These are phyloP conservation scores for Microsporum ferrugineum DNA, from an alignment of 2,329 filamentous ascomycete genomes.

Conservation along the genomic window DNA sequence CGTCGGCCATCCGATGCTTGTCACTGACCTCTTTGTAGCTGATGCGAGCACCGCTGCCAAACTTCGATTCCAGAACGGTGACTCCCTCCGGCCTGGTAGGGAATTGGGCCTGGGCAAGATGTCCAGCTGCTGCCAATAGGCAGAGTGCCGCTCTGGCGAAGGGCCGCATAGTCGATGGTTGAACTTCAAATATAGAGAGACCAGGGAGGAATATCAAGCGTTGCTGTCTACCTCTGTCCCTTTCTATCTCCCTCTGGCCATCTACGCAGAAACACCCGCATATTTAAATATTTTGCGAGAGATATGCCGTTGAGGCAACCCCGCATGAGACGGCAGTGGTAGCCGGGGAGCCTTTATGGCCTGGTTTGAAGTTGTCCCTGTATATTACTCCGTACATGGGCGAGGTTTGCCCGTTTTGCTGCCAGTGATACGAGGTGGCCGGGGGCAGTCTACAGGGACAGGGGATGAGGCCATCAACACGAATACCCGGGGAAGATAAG, in stretches of 20 bases:
- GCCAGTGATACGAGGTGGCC: background rate
- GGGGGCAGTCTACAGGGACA: background rate
- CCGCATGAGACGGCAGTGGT: background rate
- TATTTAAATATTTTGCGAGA: background rate
- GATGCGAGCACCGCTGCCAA: conserved; percentile 29
- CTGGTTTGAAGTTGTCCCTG: background rate
- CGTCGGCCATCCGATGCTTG: background rate
- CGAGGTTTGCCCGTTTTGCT: background rate
- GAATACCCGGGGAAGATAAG: background rate
- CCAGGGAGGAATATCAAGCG: background rate
- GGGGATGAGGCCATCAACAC: background rate
- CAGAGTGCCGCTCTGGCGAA: background rate
- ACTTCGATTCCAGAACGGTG: conserved; percentile 31
- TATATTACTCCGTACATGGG: background rate
- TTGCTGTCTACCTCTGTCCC: background rate
- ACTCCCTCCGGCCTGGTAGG: conserved; percentile 32
- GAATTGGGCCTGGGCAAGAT: conserved; percentile 17
- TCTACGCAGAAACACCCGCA: background rate
- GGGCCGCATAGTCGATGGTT: background rate
- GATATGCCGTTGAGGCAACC: background rate
- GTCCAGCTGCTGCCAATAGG: conserved; percentile 6
- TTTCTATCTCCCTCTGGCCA: background rate
- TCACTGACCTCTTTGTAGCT: conserved; percentile 35
- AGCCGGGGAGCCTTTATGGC: background rate
- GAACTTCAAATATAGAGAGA: background rate